Evolutionary conservation across 106 monocot species (phyloP), one percentile per base, ranked within the genome.

Genomic region (Dioscorea dumetorum): DNA sequence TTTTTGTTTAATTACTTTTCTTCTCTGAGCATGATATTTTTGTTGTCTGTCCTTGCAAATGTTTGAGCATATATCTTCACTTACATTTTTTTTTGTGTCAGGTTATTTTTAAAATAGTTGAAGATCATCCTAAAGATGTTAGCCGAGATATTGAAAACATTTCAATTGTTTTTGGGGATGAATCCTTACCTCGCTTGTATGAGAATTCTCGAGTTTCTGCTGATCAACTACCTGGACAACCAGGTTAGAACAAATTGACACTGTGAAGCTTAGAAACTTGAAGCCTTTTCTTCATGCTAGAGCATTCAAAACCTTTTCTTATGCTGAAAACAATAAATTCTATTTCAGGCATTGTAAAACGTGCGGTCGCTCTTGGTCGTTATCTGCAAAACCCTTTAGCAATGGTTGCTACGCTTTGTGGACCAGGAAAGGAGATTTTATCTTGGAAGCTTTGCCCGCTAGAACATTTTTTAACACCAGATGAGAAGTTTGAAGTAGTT

Each of bases 371-470:
- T 49, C 87, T 99, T 69, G 99, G 89, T 13, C 84, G 99, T 1
- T 93, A 93, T 62, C 76, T 90, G 48, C 93, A 93, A 79, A 99
- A 99, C 71, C 99, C 99, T n/a, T 70, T 99, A 69, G 99, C 90
- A 14, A 90, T 99, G 99, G 78, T 90, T 65, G 93, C 93, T 63
- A 99, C 99, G 57, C 77, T 99, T 35, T 99, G 99, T 74, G 99
- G 99, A 20, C 85, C 86, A 50, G 85, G 85, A 20, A 90, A 81
- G 68, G 99, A 99, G 67, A 93, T 99, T 61, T 76, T 99, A 19
- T 99, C 93, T 56, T 99, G 99, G 99, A 99, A 99, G 73, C 78
- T 99, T 48, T 85, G 84, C 21, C 83, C 80, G 68, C 68, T 90
- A 21, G 85, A 99, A 56, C 71, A 90, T 60, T 90, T 99, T 57